A percentile compares a stretch with the other conserved stretches of the same genome.
Conservation (phyloP, 1,284 basidiomycete species). For the Austroboletus novae-zelandiae region DNA sequence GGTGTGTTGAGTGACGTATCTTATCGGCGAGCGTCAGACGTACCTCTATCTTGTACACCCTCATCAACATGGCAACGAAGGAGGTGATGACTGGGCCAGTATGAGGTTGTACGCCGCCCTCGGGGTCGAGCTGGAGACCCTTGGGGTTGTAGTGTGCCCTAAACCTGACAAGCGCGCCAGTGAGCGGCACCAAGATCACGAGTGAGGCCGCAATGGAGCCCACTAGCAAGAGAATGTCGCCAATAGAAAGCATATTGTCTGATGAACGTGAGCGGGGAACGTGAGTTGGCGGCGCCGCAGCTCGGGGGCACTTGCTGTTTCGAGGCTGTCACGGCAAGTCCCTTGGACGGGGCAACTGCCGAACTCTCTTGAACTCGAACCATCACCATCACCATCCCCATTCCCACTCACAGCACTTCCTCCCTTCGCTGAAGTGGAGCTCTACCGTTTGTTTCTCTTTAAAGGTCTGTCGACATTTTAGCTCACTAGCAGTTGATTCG, state of each 20-base stretch:
- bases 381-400: conserved; percentile 35
- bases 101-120: conserved; percentile 72
- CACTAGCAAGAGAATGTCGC: conserved; percentile 46
- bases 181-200: conserved; percentile 60
- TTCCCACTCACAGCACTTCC: background rate
- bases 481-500: no score
- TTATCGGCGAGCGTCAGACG: conserved; percentile 11
- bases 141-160: conserved; percentile 81
- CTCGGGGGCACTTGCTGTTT: conserved; percentile 5
- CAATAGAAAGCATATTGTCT: conserved; percentile 39
- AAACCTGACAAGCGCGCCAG: conserved; percentile 68
- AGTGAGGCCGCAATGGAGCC: conserved; percentile 49
- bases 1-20: background rate
- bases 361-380: conserved; percentile 38
- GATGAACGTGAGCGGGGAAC: background rate
- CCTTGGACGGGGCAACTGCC: conserved; percentile 24
- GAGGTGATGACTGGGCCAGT: conserved; percentile 67
- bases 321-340: conserved; percentile 27
- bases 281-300: background rate
- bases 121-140: conserved; percentile 78
- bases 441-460: no score
- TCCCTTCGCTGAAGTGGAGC: background rate
- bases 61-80: conserved; percentile 66
- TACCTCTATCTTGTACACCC: conserved; percentile 79
- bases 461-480: no score